Evolutionary conservation across 192 early-diverging fungal genomes (phyloP).

Genomic region (Gaertneriomyces semiglobifer): DNA sequence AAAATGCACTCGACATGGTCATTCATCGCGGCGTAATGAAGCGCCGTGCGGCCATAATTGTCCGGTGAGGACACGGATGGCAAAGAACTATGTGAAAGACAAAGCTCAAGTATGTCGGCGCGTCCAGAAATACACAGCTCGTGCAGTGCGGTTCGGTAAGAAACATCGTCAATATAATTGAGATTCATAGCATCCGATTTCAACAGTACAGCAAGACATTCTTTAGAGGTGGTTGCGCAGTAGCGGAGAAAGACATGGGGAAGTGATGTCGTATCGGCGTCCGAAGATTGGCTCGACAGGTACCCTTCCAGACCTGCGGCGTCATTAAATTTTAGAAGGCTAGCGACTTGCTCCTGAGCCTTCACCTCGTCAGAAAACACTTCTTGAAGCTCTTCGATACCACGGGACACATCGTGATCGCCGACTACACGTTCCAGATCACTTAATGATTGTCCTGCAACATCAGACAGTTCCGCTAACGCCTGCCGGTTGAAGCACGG

Average conservation of each 20-base stretch:
- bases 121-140: constrained; percentile 82
- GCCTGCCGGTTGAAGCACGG: constrained; percentile 95
- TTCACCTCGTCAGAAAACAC: not conserved
- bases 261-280: constrained; percentile 23
- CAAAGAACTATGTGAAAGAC: constrained; percentile 20
- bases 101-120: constrained; percentile 55
- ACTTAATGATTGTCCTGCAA: constrained; percentile 67
- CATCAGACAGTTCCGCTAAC: constrained; percentile 85
- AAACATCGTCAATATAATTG: constrained; percentile 89
- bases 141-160: constrained; percentile 83
- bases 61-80: constrained; percentile 51
- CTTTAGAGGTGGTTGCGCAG: constrained; percentile 49
- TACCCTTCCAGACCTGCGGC: constrained; percentile 24
- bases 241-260: constrained; percentile 73
- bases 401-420: constrained; percentile 10
- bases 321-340: constrained; percentile 4
- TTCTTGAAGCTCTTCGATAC: no score
- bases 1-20: constrained; percentile 59
- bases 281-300: constrained; percentile 2
- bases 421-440: constrained; percentile 60
- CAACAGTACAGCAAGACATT: constrained; percentile 57
- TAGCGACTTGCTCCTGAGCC: not conserved
- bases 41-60: constrained; percentile 81
- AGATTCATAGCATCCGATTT: constrained; percentile 67
- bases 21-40: constrained; percentile 95